Base-by-base conservation (phyloP, 768 basidiomycete species). In the Tephrocybe sp. region DNA sequence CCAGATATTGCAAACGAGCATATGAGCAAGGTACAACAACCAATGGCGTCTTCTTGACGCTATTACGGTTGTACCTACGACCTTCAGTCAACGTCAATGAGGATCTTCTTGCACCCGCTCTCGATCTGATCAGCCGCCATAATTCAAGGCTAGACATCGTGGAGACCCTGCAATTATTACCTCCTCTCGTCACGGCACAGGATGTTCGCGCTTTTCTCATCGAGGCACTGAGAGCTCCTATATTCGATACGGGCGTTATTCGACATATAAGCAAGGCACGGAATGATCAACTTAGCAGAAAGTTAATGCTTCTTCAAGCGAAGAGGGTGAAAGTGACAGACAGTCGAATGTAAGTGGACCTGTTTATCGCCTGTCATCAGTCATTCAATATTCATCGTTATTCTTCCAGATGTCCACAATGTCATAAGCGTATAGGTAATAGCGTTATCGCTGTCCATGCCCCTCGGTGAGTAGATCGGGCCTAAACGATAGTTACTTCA, bases 381-480 rank as follows among this genome's bases (percentile, higher is more conserved):
- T 44, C 24, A 34, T 40, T 53, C n/a, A 37, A 42, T 21, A 45
- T 9, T 18, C 39, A 20, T 48, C 49, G 20, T 47, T 48, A 55
- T 45, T 40, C 51, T 48, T 54, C 14, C 57, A 96, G 94, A 69
- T 98, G 95, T 59, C 95, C 95, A 1, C 90, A 95, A 65, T 98
- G 96, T 62, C 90, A 94, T 64, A 98, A 98, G 61, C 83, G 95
- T 14, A 72, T 98, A 20, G 95, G 95, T 4, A 87, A 85, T 57
- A 94, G 91, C 54, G 93, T 95, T 28, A 95, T 98, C 58, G 93
- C 93, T 0, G 90, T 96, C 2, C 95, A 98, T 74, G 76, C 86
- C 7, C 95, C 95, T 34, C 79, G 83, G 92, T 90, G 60, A 63
- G 85, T 58, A 49, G 25, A 52, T 50, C 56, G 37, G 20, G 9